Evolutionary conservation across 2,329 filamentous ascomycete species (phyloP), one percentile per base, ranked within the genome.

Genomic region (Ilyonectria mors-panacis): DNA sequence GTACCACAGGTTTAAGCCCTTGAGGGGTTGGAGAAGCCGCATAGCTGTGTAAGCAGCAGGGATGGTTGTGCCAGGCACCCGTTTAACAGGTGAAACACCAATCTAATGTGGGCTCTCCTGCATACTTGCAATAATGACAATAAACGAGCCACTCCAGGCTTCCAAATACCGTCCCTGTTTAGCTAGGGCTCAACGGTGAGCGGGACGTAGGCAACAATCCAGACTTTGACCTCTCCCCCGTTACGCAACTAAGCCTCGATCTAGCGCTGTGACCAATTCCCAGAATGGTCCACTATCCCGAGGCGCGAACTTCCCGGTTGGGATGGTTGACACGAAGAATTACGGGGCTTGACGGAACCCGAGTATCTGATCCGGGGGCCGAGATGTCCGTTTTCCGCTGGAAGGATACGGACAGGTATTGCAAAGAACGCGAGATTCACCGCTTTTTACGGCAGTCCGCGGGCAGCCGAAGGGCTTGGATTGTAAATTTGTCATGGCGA

Each of bases 11-110:
- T 42, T n/a, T 26, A 26, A 26, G 23, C 23, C 23, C 23, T 42
- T 19, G 39, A n/a, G 17, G 15, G 39, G 7, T 42, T 69, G 47
- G 65, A 57, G 59, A 62, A 66, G 65, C 15, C 15, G 37, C 3
- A 15, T 8, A 42, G 15, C 39, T n/a, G 17, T 12, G 30, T 33
- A 42, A 42, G 39, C 17, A n/a, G 17, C 39, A 42, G 39, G 39
- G 39, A 42, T 42, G 15, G 15, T 42, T 42, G 15, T 13, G 37
- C 15, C 17, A 42, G 39, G 39, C 39, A 42, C 39, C 39, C 15
- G 7, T 42, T 42, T 42, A 19, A 42, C 15, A 42, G 39, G 13
- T 33, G 15, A 42, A 42, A 42, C 17, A n/a, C 39, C 17, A 42
- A n/a, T 1, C 15, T 19, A 17, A 39, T 17, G 17, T 42, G 15